Conservation (phyloP, 768 basidiomycete species). For the Lentinula raphanica region DNA sequence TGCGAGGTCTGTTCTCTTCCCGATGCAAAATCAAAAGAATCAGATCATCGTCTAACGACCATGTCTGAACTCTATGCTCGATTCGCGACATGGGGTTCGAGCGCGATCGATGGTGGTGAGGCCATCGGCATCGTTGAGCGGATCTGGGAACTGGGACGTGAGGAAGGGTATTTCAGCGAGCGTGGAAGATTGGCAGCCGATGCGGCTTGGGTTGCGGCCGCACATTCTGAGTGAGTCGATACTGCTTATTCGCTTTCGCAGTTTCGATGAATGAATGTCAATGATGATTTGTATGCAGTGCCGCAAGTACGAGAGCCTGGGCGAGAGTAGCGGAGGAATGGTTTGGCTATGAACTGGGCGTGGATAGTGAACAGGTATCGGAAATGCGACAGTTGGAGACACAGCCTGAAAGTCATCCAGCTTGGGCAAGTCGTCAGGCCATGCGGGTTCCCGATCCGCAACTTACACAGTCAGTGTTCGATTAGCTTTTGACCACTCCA, state of each 20-base stretch:
- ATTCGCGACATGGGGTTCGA: slow-evolving; percentile 46
- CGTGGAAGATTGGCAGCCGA: slow-evolving; percentile 59
- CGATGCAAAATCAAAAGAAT: slow-evolving; percentile 38
- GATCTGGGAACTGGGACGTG: slow-evolving; percentile 55
- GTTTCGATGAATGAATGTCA: not conserved
- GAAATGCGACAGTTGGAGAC: slow-evolving; percentile 31
- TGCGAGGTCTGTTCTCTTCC: slow-evolving; percentile 57
- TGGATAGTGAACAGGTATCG: slow-evolving; percentile 42
- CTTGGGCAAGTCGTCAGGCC: slow-evolving; percentile 41
- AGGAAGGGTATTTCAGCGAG: slow-evolving; percentile 65
- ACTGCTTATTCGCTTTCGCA: no score
- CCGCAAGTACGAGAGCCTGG: slow-evolving; percentile 44
- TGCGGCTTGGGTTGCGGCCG: slow-evolving; percentile 52
- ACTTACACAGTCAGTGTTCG: no score
- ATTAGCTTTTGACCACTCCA: no score
- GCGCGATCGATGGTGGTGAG: slow-evolving; percentile 39
- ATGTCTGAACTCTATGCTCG: slow-evolving; percentile 42
- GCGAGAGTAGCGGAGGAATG: slow-evolving; percentile 43
- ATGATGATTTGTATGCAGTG: slow-evolving; percentile 25
- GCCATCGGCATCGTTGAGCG: slow-evolving; percentile 41
- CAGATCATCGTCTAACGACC: slow-evolving; percentile 42
- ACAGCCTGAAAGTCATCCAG: slow-evolving; percentile 37
- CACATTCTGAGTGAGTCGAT: slow-evolving; percentile 57
- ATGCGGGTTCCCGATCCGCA: slow-evolving; percentile 29
- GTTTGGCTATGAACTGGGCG: slow-evolving; percentile 53